A percentile compares a stretch with the other conserved stretches of the same genome.
Evolutionary conservation across 805 yeast species (phyloP).

Genomic region (Candida hungchunana): DNA sequence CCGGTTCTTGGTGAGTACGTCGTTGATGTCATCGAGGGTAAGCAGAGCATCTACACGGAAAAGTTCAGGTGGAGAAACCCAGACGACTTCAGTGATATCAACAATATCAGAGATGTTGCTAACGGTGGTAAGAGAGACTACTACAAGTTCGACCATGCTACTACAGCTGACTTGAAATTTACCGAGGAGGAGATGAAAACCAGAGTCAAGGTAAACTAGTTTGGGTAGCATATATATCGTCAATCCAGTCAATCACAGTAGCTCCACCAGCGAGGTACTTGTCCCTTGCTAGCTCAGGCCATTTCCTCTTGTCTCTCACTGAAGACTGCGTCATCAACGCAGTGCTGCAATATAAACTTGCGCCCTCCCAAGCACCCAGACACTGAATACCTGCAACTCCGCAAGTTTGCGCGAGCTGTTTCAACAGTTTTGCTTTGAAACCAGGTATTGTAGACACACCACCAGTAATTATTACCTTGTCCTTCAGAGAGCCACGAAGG

Average conservation of each 20-base stretch:
- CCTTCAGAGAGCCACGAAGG: slow-evolving; percentile 11
- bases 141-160: slow-evolving; percentile 32
- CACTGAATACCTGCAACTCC: slow-evolving; percentile 11
- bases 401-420: slow-evolving; percentile 6
- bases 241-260: slow-evolving; percentile 21
- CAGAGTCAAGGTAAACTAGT: not conserved
- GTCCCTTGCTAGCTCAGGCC: slow-evolving; percentile 21
- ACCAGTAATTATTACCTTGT: slow-evolving; percentile 24
- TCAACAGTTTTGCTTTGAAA: slow-evolving; percentile 15
- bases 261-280: slow-evolving; percentile 21
- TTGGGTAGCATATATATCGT: slow-evolving; percentile 10
- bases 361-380: slow-evolving; percentile 26
- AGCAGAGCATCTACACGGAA: slow-evolving; percentile 29
- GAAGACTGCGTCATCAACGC: slow-evolving; percentile 14
- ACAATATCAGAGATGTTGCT: slow-evolving; percentile 11
- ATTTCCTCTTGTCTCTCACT: slow-evolving; percentile 5
- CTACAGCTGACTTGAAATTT: slow-evolving; percentile 15
- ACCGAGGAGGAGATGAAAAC: slow-evolving; percentile 6
- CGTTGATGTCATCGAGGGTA: slow-evolving; percentile 30
- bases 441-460: slow-evolving; percentile 24
- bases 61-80: slow-evolving; percentile 32
- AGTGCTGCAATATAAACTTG: slow-evolving; percentile 26
- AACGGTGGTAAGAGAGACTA: slow-evolving; percentile 7
- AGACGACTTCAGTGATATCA: slow-evolving; percentile 24
- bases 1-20: slow-evolving; percentile 30